A percentile compares a stretch with the other conserved stretches of the same genome.
Evolutionary conservation across 1,284 basidiomycete species (phyloP).

Genomic region (Fomitopsis betulina): DNA sequence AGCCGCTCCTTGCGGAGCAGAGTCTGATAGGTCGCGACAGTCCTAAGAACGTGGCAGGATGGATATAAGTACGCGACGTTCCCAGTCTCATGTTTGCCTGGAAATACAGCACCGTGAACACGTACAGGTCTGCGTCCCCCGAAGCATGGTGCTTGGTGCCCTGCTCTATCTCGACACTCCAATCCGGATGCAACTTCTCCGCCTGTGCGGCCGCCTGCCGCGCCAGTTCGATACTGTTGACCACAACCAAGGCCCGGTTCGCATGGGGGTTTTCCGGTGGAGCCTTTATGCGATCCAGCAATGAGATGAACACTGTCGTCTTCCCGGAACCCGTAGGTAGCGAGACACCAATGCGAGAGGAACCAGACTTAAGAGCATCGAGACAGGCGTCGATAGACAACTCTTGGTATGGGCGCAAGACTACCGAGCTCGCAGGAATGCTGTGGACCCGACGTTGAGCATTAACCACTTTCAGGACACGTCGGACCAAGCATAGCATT

Average conservation of each 20-base stretch:
- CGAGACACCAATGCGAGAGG: constrained; percentile 85
- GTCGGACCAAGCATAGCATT: constrained; percentile 18
- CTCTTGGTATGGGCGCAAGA: constrained; percentile 87
- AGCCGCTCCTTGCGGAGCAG: constrained; percentile 65
- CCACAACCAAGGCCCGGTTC: constrained; percentile 72
- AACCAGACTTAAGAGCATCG: constrained; percentile 58
- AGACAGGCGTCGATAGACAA: constrained; percentile 81
- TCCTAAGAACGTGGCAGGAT: constrained; percentile 40
- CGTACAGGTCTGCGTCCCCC: constrained; percentile 81
- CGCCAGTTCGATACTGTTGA: constrained; percentile 87
- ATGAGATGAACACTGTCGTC: constrained; percentile 86
- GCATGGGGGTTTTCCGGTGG: constrained; percentile 40
- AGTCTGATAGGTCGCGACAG: constrained; percentile 92
- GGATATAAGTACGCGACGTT: not conserved
- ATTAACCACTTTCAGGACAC: not conserved
- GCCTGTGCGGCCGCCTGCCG: constrained; percentile 82
- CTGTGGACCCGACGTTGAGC: constrained; percentile 12
- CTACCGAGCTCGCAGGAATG: constrained; percentile 16
- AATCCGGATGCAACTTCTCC: constrained; percentile 60
- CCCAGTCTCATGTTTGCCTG: not conserved
- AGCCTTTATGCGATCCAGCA: constrained; percentile 58
- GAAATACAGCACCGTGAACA: constrained; percentile 1
- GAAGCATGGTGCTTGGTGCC: constrained; percentile 71
- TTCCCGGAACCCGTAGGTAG: constrained; percentile 92
- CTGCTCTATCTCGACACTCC: constrained; percentile 91